phyloP scores from a whole-genome alignment of 257 asterid species.

The Ligustrum vulgare region DNA sequence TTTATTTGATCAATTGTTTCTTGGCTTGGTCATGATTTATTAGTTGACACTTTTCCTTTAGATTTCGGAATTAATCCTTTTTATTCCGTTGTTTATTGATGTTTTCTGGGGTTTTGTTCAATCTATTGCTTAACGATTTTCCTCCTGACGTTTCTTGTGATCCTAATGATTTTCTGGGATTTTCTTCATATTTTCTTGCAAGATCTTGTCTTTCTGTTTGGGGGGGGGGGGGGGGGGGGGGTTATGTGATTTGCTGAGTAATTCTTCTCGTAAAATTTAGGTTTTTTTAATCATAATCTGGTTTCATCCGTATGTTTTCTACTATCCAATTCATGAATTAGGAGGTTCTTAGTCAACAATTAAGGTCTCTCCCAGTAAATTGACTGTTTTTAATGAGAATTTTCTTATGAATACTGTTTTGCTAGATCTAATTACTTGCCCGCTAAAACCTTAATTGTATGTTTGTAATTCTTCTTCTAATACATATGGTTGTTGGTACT shows the following conservation, averaged over 20 bases:
- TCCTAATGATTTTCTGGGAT: not conserved
- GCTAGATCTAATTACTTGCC: not conserved
- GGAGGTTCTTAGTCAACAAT: not conserved
- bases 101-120: constrained; percentile 4
- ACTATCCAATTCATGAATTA: not conserved
- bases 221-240: too few relatives aligned
- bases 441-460: not conserved
- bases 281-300: not conserved
- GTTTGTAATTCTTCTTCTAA: not conserved
- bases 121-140: not conserved
- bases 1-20: constrained; percentile 10
- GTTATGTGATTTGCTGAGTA: not conserved
- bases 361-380: not conserved
- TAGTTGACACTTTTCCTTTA: not conserved
- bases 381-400: not conserved
- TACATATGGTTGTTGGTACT: not conserved
- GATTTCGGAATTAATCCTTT: constrained; percentile 8
- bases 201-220: constrained; percentile 22
- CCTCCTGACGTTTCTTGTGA: not conserved
- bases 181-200: constrained; percentile 23
- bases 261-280: not conserved
- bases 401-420: not conserved
- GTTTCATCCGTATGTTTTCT: not conserved
- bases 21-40: constrained; percentile 21
- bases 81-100: constrained; percentile 6